phyloP scores from a whole-genome alignment of 1,284 basidiomycete genomes.

The Neotropicomus parvogracilis region DNA sequence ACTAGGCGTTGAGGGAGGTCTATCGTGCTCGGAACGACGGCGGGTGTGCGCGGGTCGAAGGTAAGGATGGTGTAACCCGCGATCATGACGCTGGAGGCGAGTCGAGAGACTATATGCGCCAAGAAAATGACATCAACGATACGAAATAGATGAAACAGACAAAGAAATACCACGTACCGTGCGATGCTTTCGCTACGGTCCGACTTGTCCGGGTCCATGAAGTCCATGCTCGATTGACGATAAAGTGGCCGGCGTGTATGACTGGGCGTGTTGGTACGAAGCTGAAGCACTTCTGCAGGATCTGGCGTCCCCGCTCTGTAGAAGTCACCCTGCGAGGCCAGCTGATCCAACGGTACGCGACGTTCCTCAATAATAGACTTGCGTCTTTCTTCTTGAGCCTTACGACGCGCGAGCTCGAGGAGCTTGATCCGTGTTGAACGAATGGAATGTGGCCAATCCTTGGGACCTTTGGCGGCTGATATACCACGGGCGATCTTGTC shows the following conservation, averaged over 20 bases:
- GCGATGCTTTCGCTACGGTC: constrained; percentile 54
- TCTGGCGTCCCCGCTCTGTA: constrained; percentile 25
- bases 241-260: constrained; percentile 53
- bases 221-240: constrained; percentile 82
- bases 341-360: constrained; percentile 11
- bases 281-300: constrained; percentile 37
- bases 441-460: constrained; percentile 76
- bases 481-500: constrained; percentile 79
- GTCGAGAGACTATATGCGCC: constrained; percentile 52
- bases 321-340: constrained; percentile 11
- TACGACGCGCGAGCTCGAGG: constrained; percentile 63
- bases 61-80: constrained; percentile 59
- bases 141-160: constrained; percentile 2
- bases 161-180: constrained; percentile 43
- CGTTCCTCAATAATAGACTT: constrained; percentile 37
- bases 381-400: constrained; percentile 51
- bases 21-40: constrained; percentile 32
- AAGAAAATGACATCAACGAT: constrained; percentile 11
- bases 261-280: constrained; percentile 40
- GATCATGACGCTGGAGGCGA: constrained; percentile 65
- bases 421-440: constrained; percentile 76
- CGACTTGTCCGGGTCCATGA: constrained; percentile 49
- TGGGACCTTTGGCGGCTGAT: constrained; percentile 61
- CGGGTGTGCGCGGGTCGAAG: constrained; percentile 42
- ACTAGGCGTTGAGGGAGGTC: constrained; percentile 57